Conservation (phyloP, 108 stramenopile species). For the Cyclotella distinguenda region DNA sequence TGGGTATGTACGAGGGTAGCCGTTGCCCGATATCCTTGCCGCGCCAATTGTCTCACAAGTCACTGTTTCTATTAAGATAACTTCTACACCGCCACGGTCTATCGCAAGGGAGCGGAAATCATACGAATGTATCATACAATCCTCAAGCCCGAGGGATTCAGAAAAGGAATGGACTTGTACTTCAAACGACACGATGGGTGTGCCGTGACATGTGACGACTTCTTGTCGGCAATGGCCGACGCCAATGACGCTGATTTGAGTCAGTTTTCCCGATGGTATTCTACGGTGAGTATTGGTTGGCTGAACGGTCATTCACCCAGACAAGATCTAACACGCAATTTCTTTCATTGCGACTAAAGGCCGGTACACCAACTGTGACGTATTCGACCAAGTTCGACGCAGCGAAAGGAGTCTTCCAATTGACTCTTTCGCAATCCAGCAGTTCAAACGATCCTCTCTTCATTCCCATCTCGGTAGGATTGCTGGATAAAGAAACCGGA, state of each 20-base stretch:
- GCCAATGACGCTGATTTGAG: slow-evolving; percentile 84
- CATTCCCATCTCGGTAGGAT: slow-evolving; percentile 92
- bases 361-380: slow-evolving; percentile 73
- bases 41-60: no score
- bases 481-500: slow-evolving; percentile 83
- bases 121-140: slow-evolving; percentile 97
- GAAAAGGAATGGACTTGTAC: slow-evolving; percentile 96
- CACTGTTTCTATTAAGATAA: no score
- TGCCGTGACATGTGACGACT: slow-evolving; percentile 98
- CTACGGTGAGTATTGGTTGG: slow-evolving; percentile 34
- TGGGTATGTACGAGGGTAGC: no score
- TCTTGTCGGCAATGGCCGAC: slow-evolving; percentile 93
- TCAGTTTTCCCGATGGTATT: slow-evolving; percentile 93
- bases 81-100: slow-evolving; percentile 81
- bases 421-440: slow-evolving; percentile 62
- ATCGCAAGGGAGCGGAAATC: slow-evolving; percentile 91
- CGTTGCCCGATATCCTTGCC: no score
- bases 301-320: background rate
- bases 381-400: slow-evolving; percentile 64
- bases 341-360: background rate
- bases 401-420: slow-evolving; percentile 40
- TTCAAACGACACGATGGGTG: slow-evolving; percentile 94
- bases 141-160: slow-evolving; percentile 87
- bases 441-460: slow-evolving; percentile 70
- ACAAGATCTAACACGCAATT: background rate